Base-by-base conservation (phyloP, 148 eudicot genomes). In the Chenopodium formosanum region DNA sequence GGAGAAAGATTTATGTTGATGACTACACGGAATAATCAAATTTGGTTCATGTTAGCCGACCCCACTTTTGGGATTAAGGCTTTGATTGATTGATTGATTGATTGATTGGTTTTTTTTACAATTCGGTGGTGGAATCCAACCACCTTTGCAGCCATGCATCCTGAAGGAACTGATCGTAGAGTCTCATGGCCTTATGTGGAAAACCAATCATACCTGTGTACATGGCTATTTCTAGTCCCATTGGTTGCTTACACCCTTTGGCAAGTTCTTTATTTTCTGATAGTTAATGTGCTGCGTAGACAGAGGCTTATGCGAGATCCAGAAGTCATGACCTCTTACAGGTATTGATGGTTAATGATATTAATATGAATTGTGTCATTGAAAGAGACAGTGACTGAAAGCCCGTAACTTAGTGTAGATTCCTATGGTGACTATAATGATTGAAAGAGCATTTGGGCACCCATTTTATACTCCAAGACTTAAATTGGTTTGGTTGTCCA, bases 251-350 rank as follows among this genome's bases (percentile, higher is more conserved):
- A 96, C 88, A 79, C 84, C 77, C 83, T 96, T 13, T 96, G 99
- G 99, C 99, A 96, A 85, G 78, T 87, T 78, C 88, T 96, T 23
- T 96, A 96, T 84, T 96, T 90, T 79, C 89, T 96, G 78, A 91
- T 96, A 32, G 98, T 96, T 29, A 80, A 92, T 83, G 99, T 96
- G 58, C 88, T 96, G 40, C 93, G 98, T 64, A 84, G 95, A 83
- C 99, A 96, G 84, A 90, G 99, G 88, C 86, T 97, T 32, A 83
- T 91, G 75, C 86, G 92, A 80, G 99, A 94, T 74, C 99, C 99
- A 29, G 99, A 97, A 89, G 94, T 97, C 80, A 94, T 97, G 98
- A 97, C 99, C 47, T 97, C 98, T 34, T 97, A 97, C 93, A 97
- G 98, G 99, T 97, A 80, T 60, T 11, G 13, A 27, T 4, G 8